Base-by-base conservation (phyloP, 768 basidiomycete genomes). In the Suillus alpinus region DNA sequence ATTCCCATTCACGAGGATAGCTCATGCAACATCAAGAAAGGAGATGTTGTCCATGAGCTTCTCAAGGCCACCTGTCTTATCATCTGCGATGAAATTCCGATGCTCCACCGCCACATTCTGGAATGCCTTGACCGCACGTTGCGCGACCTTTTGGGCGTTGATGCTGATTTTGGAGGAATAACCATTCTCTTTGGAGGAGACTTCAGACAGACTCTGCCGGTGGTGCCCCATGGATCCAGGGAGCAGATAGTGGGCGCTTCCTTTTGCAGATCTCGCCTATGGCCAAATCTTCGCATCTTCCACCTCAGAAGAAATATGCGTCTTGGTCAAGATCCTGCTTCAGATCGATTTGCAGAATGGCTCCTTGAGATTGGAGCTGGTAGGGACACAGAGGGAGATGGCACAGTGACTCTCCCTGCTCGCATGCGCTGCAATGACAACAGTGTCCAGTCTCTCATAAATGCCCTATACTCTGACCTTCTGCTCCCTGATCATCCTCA, bases 171-270 rank as follows among this genome's bases (percentile, higher is more conserved):
- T 77, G 81, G 77, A 44, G 80, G 77, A n/a, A 66, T 82, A 8
- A 77, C 76, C 31, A 64, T 80, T 0, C 58, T 84, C 2, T 80
- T 83, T 73, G 80, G 78, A 56, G 83, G 81, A 1, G 81, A 84
- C 64, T 83, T 79, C 56, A 72, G 72, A 6, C 83, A 83, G 62
- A 81, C 67, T 0, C 71, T 83, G 0, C 82, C 81, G 43, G 77
- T 84, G 0, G 68, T 84, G 9, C 65, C 58, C 0, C 65, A 72
- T 61, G 81, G 80, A 0, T 67, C 70, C 5, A 57, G 74, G 40
- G 68, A 69, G 40, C 70, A 80, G 10, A 79, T 81, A 67, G 69
- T 82, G 4, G 62, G 61, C 61, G 76, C 77, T 1, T 70, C 69
- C 5, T 63, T 83, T 0, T 69, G 66, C 20, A 53, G 66, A 8